Evolutionary conservation across 2,329 filamentous ascomycete species (phyloP), one percentile per base, ranked within the genome.

Genomic region (Aspergillus aculeatus): DNA sequence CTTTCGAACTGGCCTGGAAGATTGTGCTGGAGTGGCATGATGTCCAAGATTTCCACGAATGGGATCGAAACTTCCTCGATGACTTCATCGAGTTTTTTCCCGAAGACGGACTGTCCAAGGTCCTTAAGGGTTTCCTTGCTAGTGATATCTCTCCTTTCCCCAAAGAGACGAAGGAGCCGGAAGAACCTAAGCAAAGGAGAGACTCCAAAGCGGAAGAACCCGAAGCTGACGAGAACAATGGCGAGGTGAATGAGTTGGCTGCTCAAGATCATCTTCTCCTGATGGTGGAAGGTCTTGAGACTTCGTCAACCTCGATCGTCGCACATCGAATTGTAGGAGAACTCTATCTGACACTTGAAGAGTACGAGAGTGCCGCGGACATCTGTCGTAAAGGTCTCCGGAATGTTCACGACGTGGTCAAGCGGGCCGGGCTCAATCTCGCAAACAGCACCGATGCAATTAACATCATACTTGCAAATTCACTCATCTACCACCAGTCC

Each of bases 21-120:
- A 89, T 97, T 62, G 84, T 90, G 31, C 82, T 99, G 60, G 91
- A 98, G 71, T 98, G 94, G 90, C 85, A 90, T 66, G 93, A 97
- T 73, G 80, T 86, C 47, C 87, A 90, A 67, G 85, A 85, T 50
- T 83, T 95, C 51, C 80, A 83, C n/a, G 85, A 91, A 26, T 89
- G 92, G 80, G 93, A 98, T 70, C 84, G 86, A 48, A 86, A 85
- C 48, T 80, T 94, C n/a, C 78, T 99, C 24, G 84, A 88, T 57
- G 87, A 92, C 65, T 99, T 94, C 71, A 89, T 91, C 63, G 80
- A 83, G 3, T 88, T 95, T 66, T 99, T 99, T 67, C 92, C 93
- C 0, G 88, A 92, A 3, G 88, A 87, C 59, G 93, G 95, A 31
- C 82, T 98, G 7, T 87, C 87, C 55, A 92, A 92, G 68, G 86